phyloP scores from a whole-genome alignment of 495 filamentous ascomycete genomes.

The Penicillium steckii region DNA sequence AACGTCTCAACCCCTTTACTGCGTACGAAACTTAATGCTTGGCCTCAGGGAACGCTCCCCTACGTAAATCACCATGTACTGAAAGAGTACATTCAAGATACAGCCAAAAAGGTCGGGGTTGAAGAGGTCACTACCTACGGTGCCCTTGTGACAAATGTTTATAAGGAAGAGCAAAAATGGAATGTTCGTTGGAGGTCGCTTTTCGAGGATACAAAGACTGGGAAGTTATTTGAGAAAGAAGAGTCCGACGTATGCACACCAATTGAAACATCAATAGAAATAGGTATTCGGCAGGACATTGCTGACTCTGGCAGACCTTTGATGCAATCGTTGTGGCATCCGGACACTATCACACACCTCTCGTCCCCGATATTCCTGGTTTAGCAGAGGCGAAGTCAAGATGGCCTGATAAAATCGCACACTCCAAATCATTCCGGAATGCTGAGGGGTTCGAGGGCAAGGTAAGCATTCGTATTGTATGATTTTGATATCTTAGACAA shows the following conservation, averaged over 20 bases:
- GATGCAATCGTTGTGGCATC: slow-evolving; percentile 58
- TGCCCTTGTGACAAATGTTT: slow-evolving; percentile 55
- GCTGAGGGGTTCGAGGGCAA: slow-evolving; percentile 44
- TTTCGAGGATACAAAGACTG: slow-evolving; percentile 31
- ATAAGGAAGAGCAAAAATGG: slow-evolving; percentile 51
- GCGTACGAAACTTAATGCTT: slow-evolving; percentile 55
- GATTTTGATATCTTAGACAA: background rate
- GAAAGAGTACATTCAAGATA: slow-evolving; percentile 59
- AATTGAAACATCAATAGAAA: too few species aligned
- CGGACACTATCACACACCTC: slow-evolving; percentile 59
- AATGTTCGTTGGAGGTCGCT: slow-evolving; percentile 38
- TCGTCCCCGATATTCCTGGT: slow-evolving; percentile 54
- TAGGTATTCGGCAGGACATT: too few species aligned
- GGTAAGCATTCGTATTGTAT: slow-evolving; percentile 17
- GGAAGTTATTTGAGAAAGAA: slow-evolving; percentile 17
- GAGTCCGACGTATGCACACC: slow-evolving; percentile 23
- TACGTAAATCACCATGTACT: slow-evolving; percentile 55
- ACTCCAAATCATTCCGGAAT: slow-evolving; percentile 61
- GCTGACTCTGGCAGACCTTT: slow-evolving; percentile 38
- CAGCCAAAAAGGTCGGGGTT: slow-evolving; percentile 48
- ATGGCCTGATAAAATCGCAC: slow-evolving; percentile 51
- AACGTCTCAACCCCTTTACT: slow-evolving; percentile 65
- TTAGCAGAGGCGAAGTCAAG: slow-evolving; percentile 50
- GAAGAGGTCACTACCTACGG: slow-evolving; percentile 50
- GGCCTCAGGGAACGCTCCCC: slow-evolving; percentile 57